phyloP scores from a whole-genome alignment of 495 filamentous ascomycete genomes.

The Hyphodiscus hymeniophilus region DNA sequence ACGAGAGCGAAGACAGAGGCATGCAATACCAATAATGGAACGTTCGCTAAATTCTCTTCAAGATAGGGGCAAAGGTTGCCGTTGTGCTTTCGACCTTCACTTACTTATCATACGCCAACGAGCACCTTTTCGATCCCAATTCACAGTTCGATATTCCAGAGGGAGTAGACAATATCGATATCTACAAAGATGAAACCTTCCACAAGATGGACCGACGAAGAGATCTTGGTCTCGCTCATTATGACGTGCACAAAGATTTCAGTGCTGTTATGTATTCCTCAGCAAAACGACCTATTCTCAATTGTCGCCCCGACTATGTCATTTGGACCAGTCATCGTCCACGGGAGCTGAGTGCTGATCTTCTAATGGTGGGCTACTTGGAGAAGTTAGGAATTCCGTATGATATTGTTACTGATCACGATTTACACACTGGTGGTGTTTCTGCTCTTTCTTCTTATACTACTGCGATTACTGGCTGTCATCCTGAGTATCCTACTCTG shows the following conservation, averaged over 20 bases:
- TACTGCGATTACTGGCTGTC: neutral
- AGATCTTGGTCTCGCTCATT: neutral
- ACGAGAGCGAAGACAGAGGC: neutral
- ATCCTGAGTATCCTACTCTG: neutral
- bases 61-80: too few relatives aligned
- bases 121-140: neutral
- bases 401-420: neutral
- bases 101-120: neutral
- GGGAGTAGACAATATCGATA: neutral
- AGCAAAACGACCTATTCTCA: neutral
- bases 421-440: neutral
- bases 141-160: neutral
- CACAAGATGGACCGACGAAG: neutral
- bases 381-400: neutral
- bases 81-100: too few relatives aligned
- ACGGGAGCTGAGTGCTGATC: neutral
- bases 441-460: neutral
- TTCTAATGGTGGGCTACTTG: neutral
- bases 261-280: neutral
- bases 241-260: neutral
- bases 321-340: neutral
- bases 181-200: neutral
- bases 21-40: too few relatives aligned
- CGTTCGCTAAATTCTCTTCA: too few relatives aligned
- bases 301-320: neutral